These are phyloP conservation scores for Chrysopogon serrulatus DNA, from an alignment of 176 grass and related monocot genomes.

Conservation along the genomic window DNA sequence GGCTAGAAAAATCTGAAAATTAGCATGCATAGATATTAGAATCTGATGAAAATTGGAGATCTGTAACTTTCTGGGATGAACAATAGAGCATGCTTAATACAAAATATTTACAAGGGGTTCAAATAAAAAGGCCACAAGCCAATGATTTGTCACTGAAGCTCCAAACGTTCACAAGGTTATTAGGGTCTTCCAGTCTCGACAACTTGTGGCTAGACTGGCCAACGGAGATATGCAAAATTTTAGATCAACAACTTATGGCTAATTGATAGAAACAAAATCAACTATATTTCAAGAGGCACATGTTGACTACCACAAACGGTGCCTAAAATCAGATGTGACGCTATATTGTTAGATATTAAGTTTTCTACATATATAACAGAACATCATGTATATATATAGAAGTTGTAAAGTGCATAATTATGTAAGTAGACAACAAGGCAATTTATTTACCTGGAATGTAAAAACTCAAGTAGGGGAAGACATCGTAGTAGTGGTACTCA, in stretches of 20 bases:
- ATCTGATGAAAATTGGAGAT: too few species aligned
- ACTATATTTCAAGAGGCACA: background rate
- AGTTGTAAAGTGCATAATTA: background rate
- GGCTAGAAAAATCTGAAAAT: too few species aligned
- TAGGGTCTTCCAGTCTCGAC: background rate
- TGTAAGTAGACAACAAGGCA: background rate
- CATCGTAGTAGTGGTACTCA: background rate
- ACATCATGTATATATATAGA: background rate
- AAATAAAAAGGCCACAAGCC: too few species aligned
- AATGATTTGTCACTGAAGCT: too few species aligned
- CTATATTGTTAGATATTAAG: background rate
- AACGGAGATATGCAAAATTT: background rate
- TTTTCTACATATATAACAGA: too few species aligned
- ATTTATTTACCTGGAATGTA: background rate
- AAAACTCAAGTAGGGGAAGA: background rate
- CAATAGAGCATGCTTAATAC: too few species aligned
- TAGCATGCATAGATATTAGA: too few species aligned
- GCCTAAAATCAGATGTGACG: background rate
- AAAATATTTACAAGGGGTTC: too few species aligned
- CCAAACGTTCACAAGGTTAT: background rate
- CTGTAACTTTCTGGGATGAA: too few species aligned
- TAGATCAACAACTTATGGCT: background rate
- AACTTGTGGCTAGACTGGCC: background rate
- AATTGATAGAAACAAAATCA: background rate
- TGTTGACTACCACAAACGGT: background rate